Percentiles rank a stretch among this genome's conserved stretches.
phyloP scores from a whole-genome alignment of 768 basidiomycete genomes.

The Suillus subalutaceus region DNA sequence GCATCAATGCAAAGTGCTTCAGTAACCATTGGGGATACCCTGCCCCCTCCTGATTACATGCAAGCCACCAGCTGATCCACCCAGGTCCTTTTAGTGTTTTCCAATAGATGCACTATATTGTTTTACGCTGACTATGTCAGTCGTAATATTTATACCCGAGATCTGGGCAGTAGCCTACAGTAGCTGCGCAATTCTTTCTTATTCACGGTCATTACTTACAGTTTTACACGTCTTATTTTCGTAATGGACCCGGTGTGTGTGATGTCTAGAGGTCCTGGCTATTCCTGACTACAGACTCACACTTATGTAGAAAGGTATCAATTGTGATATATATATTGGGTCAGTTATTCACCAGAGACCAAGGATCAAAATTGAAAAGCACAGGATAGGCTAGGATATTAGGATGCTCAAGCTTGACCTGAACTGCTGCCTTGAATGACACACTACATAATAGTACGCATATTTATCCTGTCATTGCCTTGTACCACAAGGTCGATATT shows the following conservation, averaged over 20 bases:
- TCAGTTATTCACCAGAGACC: neutral
- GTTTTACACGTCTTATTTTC: neutral
- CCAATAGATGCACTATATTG: too few species aligned
- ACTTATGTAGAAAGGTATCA: neutral
- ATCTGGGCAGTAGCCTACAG: neutral
- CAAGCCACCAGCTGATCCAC: constrained; percentile 17
- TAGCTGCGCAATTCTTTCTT: neutral
- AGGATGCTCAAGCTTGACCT: neutral
- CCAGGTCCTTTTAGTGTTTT: neutral
- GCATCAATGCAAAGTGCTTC: constrained; percentile 18
- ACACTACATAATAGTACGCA: neutral
- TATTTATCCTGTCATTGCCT: neutral
- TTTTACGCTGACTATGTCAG: neutral
- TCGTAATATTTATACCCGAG: neutral
- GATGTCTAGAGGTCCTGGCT: neutral
- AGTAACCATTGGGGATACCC: constrained; percentile 18
- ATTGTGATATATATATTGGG: neutral
- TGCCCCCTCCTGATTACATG: constrained; percentile 27
- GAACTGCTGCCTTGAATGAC: neutral
- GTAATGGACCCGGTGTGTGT: too few species aligned
- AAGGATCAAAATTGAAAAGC: neutral
- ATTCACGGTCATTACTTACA: neutral
- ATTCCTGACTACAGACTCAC: neutral
- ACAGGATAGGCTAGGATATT: neutral
- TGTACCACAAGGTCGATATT: too few species aligned